A percentile compares a stretch with the other conserved stretches of the same genome.
These are phyloP conservation scores for Apiotrichum brassicae DNA, from an alignment of 1,284 basidiomycete species.

Conservation along the genomic window DNA sequence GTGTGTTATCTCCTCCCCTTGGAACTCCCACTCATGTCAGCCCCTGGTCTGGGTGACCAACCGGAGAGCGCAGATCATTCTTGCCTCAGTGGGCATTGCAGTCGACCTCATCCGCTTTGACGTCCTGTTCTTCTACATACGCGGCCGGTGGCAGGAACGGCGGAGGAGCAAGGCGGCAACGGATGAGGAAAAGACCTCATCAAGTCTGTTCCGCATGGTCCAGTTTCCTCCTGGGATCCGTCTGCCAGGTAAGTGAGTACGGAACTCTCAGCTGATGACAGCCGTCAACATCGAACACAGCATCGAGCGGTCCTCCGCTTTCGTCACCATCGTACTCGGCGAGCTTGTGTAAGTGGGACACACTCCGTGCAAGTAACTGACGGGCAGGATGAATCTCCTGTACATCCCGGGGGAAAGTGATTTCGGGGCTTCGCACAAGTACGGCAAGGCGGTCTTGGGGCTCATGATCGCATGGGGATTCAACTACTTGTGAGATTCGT, in stretches of 20 bases:
- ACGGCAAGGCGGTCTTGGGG: slow-evolving; percentile 41
- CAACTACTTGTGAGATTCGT: slow-evolving; percentile 46
- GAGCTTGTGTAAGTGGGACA: not conserved
- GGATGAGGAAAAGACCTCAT: not conserved
- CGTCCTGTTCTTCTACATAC: slow-evolving; percentile 17
- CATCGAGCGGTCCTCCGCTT: slow-evolving; percentile 45
- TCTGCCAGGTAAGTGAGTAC: not conserved
- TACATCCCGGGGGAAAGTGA: slow-evolving; percentile 6
- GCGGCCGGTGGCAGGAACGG: slow-evolving; percentile 6
- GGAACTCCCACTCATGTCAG: slow-evolving; percentile 9
- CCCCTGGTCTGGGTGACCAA: slow-evolving; percentile 36
- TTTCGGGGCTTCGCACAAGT: slow-evolving; percentile 31
- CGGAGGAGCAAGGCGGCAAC: not conserved
- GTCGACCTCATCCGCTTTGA: slow-evolving; percentile 26
- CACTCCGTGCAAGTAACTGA: no score
- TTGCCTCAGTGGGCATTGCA: slow-evolving; percentile 25
- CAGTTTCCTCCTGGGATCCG: not conserved
- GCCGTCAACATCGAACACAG: slow-evolving; percentile 49
- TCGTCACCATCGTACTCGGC: slow-evolving; percentile 40
- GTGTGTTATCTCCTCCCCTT: no score
- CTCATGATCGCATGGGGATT: slow-evolving; percentile 48
- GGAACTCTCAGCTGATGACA: slow-evolving; percentile 6
- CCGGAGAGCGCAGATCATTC: slow-evolving; percentile 25
- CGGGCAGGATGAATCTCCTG: slow-evolving; percentile 9
- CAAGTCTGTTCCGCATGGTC: not conserved